Evolutionary conservation across 202 grass and related monocot species (phyloP).

Genomic region (Alloteropsis angusta): DNA sequence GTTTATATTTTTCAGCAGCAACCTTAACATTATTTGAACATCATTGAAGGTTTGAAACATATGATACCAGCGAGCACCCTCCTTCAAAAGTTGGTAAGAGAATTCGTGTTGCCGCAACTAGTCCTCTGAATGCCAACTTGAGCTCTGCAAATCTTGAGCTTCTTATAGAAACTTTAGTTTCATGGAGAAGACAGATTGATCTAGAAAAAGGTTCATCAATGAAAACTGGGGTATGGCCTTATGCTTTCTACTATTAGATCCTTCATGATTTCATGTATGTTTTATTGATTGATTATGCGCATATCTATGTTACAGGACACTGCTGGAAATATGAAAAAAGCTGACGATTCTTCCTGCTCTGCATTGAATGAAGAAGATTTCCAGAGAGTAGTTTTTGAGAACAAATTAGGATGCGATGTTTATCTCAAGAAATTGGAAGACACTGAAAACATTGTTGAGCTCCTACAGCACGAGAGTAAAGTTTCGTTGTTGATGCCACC

Average conservation of each 20-base stretch:
- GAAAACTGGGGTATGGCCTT: slow-evolving; percentile 50
- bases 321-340: slow-evolving; percentile 34
- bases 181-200: slow-evolving; percentile 82
- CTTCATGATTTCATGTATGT: background rate
- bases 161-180: slow-evolving; percentile 79
- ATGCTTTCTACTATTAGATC: slow-evolving; percentile 9
- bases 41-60: slow-evolving; percentile 81
- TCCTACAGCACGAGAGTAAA: slow-evolving; percentile 62
- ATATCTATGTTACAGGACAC: slow-evolving; percentile 43
- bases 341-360: slow-evolving; percentile 48
- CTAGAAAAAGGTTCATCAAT: slow-evolving; percentile 62
- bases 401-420: slow-evolving; percentile 91
- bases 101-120: slow-evolving; percentile 79
- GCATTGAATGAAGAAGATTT: slow-evolving; percentile 91
- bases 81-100: slow-evolving; percentile 75
- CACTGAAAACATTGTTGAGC: slow-evolving; percentile 34
- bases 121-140: slow-evolving; percentile 69
- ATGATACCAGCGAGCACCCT: slow-evolving; percentile 65
- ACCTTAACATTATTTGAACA: slow-evolving; percentile 33
- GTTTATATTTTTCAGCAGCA: background rate
- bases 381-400: slow-evolving; percentile 82
- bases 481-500: slow-evolving; percentile 75
- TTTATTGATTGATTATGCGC: slow-evolving; percentile 11
- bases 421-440: slow-evolving; percentile 75
- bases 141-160: slow-evolving; percentile 88